Evolutionary conservation across 352 stramenopile species (phyloP).

Genomic region (Phytophthora brassicae): DNA sequence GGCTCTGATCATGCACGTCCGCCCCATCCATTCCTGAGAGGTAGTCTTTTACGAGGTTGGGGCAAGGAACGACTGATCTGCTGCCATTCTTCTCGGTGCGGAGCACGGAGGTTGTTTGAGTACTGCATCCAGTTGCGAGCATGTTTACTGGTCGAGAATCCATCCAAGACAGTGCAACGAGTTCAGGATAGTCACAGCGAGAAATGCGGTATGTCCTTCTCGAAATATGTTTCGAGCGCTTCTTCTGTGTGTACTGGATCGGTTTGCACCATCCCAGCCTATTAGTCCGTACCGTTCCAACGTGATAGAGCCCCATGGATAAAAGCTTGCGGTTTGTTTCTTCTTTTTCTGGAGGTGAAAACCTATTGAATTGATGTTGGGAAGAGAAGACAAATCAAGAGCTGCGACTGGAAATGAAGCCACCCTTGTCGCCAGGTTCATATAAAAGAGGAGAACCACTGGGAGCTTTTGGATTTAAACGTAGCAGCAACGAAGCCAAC

Average conservation of each 20-base stretch:
- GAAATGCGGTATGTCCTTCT: constrained; percentile 12
- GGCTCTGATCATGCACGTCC: constrained; percentile 18
- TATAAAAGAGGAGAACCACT: too few relatives aligned
- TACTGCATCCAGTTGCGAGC: constrained; percentile 13
- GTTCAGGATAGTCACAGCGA: constrained; percentile 7
- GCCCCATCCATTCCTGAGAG: constrained; percentile 9
- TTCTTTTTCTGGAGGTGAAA: too few relatives aligned
- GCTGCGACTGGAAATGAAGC: too few relatives aligned
- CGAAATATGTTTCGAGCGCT: constrained; percentile 6
- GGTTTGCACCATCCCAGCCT: constrained; percentile 13
- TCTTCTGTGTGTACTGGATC: constrained; percentile 17
- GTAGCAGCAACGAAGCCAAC: too few relatives aligned
- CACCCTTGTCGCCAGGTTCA: too few relatives aligned
- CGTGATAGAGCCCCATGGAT: constrained; percentile 10
- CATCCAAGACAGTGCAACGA: constrained; percentile 16
- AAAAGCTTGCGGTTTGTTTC: too few relatives aligned
- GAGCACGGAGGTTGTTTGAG: background rate
- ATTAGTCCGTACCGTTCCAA: constrained; percentile 13
- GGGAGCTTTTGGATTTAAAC: too few relatives aligned
- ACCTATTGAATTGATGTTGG: too few relatives aligned
- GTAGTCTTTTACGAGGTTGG: background rate
- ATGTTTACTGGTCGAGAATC: constrained; percentile 17
- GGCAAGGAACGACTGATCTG: constrained; percentile 3
- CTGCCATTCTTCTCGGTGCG: constrained; percentile 2
- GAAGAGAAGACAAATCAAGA: too few relatives aligned